These are phyloP conservation scores for Mycena metata DNA, from an alignment of 768 basidiomycete species.

Conservation along the genomic window DNA sequence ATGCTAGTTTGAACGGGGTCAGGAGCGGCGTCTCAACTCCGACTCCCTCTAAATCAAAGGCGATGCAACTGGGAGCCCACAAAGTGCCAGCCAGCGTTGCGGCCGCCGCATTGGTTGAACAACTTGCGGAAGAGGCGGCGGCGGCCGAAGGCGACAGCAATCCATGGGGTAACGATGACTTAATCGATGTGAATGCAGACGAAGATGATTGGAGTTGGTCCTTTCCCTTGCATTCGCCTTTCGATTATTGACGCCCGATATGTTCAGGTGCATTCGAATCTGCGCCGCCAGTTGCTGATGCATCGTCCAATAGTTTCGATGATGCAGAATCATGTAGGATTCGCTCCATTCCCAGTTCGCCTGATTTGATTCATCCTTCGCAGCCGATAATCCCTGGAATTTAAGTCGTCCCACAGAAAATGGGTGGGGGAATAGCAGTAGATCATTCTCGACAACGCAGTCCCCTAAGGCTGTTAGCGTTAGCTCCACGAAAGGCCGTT, in stretches of 20 bases:
- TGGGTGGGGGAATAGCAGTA: constrained; percentile 20
- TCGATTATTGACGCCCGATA: background rate
- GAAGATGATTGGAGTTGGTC: constrained; percentile 92
- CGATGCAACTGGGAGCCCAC: constrained; percentile 77
- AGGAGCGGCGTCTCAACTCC: constrained; percentile 31
- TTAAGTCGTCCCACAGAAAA: background rate
- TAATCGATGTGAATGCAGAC: constrained; percentile 96
- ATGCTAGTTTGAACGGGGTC: constrained; percentile 2
- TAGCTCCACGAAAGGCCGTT: constrained; percentile 16
- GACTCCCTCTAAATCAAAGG: constrained; percentile 60
- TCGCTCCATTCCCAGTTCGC: too few species aligned
- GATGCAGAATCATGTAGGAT: constrained; percentile 4
- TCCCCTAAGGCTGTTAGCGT: constrained; percentile 18
- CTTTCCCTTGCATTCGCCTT: constrained; percentile 5
- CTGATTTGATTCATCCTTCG: background rate
- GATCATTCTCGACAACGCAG: background rate
- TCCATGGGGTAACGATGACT: constrained; percentile 81
- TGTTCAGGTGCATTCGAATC: constrained; percentile 81
- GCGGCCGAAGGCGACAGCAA: constrained; percentile 58
- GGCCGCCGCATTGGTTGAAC: constrained; percentile 60
- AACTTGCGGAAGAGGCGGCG: constrained; percentile 70
- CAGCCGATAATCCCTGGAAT: constrained; percentile 22
- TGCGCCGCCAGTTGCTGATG: constrained; percentile 47
- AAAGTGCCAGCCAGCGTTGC: constrained; percentile 57
- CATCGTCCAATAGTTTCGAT: constrained; percentile 32